Conservation (phyloP, 306 rosid species). For the Vigna angularis region DNA sequence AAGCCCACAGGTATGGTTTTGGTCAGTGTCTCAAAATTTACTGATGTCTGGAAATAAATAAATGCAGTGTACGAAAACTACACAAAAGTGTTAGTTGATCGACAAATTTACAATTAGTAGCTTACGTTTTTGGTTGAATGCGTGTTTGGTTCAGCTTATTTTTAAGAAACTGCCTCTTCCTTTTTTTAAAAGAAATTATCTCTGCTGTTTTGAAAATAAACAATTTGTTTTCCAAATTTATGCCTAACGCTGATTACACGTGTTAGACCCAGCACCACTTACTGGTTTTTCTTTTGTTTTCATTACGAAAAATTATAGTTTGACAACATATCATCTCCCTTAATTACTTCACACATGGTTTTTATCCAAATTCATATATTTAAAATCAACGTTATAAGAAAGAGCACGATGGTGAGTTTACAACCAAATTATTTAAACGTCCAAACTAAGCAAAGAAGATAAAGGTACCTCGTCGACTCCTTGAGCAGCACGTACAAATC, state of each 20-base stretch:
- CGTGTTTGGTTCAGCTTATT: background rate
- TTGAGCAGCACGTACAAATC: constrained; percentile 95
- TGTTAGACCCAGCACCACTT: background rate
- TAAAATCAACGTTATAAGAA: too few species aligned
- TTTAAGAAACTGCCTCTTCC: background rate
- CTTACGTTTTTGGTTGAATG: background rate
- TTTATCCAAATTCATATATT: too few species aligned
- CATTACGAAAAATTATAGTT: background rate
- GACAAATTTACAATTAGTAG: background rate
- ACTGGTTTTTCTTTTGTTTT: too few species aligned
- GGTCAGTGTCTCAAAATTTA: too few species aligned
- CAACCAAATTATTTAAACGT: background rate
- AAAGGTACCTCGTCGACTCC: constrained; percentile 70
- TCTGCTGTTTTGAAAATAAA: background rate
- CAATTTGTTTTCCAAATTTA: background rate
- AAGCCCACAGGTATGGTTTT: too few species aligned
- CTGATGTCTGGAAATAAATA: background rate
- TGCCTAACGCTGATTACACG: background rate
- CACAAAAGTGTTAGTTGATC: background rate
- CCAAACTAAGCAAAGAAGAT: constrained; percentile 18
- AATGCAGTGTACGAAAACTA: background rate
- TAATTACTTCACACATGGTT: too few species aligned
- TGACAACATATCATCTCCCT: too few species aligned
- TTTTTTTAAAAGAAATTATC: background rate
- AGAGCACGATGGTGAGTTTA: too few species aligned